phyloP scores from a whole-genome alignment of 257 asterid species.

The Solanum chiquidenum region DNA sequence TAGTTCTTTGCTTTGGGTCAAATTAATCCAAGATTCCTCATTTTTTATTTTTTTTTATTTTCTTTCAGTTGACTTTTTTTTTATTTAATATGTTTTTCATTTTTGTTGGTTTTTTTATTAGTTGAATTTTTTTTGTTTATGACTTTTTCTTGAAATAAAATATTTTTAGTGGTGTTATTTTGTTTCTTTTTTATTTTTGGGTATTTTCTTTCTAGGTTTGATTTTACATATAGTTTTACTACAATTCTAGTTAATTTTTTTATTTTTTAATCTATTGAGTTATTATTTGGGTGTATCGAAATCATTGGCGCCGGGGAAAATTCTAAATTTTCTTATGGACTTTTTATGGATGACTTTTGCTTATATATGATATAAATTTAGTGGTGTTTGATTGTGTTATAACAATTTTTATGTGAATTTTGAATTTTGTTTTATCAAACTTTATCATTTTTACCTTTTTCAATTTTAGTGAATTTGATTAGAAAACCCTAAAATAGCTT shows the following conservation, averaged over 20 bases:
- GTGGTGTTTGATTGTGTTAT: background rate
- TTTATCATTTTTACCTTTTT: background rate
- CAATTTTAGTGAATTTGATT: background rate
- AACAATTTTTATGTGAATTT: slow-evolving; percentile 7
- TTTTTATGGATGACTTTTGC: background rate
- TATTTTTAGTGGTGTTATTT: background rate
- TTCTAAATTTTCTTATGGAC: slow-evolving; percentile 31
- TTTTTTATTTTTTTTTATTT: background rate
- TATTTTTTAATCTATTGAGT: too few relatives aligned
- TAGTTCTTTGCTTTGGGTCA: background rate
- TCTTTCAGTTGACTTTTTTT: background rate
- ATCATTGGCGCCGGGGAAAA: slow-evolving; percentile 4
- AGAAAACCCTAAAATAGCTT: slow-evolving; percentile 42
- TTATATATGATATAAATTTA: background rate
- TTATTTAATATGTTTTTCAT: background rate
- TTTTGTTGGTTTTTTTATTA: background rate
- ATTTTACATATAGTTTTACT: background rate
- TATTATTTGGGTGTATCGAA: background rate
- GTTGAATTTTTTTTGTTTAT: background rate
- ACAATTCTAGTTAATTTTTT: background rate
- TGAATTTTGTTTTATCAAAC: background rate
- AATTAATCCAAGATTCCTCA: background rate
- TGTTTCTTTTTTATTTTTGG: background rate
- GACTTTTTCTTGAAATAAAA: background rate
- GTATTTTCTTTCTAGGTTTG: background rate